A percentile compares a stretch with the other conserved stretches of the same genome.
Conservation (phyloP, 345 rosid genomes). For the Zanthoxylum bungeanum region DNA sequence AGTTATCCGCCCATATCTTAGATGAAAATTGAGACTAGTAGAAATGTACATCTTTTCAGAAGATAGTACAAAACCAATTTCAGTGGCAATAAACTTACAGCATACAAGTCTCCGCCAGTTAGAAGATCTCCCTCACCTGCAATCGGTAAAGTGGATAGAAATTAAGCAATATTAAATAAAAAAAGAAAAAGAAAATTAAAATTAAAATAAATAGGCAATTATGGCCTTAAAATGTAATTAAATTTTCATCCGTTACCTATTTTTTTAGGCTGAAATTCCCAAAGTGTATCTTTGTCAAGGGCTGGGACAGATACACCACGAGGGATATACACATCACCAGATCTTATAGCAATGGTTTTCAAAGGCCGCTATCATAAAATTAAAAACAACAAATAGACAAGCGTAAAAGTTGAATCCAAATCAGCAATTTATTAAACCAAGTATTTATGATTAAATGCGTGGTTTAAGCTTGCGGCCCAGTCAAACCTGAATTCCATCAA, state of each 20-base stretch:
- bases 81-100: conserved; percentile 59
- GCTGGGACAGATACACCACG: conserved; percentile 99
- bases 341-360: conserved; percentile 90
- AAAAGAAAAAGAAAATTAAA: conserved; percentile 2
- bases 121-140: conserved; percentile 94
- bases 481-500: conserved; percentile 98
- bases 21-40: background rate
- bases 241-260: conserved; percentile 44
- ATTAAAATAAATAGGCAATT: background rate
- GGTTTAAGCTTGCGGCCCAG: conserved; percentile 1
- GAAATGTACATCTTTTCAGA: background rate
- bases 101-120: conserved; percentile 98
- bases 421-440: conserved; percentile 1
- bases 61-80: conserved; percentile 7
- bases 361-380: conserved; percentile 74
- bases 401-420: background rate
- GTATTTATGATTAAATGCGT: background rate
- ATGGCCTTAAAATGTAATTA: background rate
- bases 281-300: conserved; percentile 84
- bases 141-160: conserved; percentile 15
- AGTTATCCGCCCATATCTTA: conserved; percentile 18
- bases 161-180: conserved; percentile 13
- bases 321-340: conserved; percentile 98
- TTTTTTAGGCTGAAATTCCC: conserved; percentile 95
- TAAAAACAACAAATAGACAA: conserved; percentile 10